Conservation (phyloP, 805 yeast species). For the Zygosaccharomyces lentus region DNA sequence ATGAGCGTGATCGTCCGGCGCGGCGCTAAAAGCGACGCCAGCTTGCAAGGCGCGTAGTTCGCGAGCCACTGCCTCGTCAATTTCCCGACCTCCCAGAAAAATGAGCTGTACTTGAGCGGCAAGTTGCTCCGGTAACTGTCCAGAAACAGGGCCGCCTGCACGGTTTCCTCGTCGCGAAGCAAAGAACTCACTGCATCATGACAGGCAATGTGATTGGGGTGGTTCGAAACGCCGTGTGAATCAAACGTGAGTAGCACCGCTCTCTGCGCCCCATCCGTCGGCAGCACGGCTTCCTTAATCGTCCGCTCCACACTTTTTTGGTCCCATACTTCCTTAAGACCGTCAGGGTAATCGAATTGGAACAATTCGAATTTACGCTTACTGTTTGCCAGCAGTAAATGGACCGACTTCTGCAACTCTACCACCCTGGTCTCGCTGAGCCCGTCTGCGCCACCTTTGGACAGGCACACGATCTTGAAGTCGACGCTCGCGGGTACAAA, state of each 20-base stretch:
- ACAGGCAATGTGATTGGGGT: conserved; percentile 77
- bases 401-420: conserved; percentile 46
- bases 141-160: conserved; percentile 9
- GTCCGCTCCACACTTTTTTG: conserved; percentile 22
- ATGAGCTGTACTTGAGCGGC: conserved; percentile 25
- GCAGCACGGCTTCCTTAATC: conserved; percentile 8
- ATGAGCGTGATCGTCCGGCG: conserved; percentile 37
- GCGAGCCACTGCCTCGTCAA: conserved; percentile 1
- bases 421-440: conserved; percentile 57
- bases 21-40: neutral
- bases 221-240: conserved; percentile 73
- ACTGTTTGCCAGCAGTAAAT: conserved; percentile 17
- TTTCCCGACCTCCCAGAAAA: conserved; percentile 15
- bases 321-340: conserved; percentile 67
- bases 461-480: conserved; percentile 62
- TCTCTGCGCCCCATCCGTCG: neutral
- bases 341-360: conserved; percentile 53
- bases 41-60: neutral
- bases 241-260: conserved; percentile 68
- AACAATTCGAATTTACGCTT: conserved; percentile 12
- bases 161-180: conserved; percentile 2
- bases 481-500: conserved; percentile 13
- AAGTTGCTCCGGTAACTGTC: conserved; percentile 19
- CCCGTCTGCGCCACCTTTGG: conserved; percentile 73
- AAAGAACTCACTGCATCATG: conserved; percentile 43